Evolutionary conservation across 371 early-diverging fungal species (phyloP).

Genomic region (Mucor lusitanicus): DNA sequence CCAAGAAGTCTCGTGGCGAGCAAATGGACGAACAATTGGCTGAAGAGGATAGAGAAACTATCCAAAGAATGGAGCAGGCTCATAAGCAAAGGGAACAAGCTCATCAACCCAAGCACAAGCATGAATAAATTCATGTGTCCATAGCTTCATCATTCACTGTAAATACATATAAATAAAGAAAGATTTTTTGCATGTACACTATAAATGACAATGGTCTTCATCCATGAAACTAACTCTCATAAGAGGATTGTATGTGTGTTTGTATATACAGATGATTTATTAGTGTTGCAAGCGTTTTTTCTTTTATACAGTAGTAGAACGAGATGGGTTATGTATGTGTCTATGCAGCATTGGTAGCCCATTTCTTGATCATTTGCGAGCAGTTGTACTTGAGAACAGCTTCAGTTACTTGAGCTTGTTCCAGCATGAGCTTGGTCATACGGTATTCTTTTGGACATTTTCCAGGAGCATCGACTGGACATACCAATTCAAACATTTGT

Average conservation of each 20-base stretch:
- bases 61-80: slow-evolving; percentile 17
- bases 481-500: slow-evolving; percentile 68
- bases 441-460: slow-evolving; percentile 84
- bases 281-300: background rate
- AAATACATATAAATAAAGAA: background rate
- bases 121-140: background rate
- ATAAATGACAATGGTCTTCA: background rate
- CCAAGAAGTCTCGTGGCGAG: slow-evolving; percentile 15
- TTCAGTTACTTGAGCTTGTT: slow-evolving; percentile 70
- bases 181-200: background rate
- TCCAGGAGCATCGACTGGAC: slow-evolving; percentile 57
- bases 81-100: slow-evolving; percentile 13
- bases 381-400: slow-evolving; percentile 61
- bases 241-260: too few relatives aligned
- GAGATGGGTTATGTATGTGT: background rate
- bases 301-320: background rate
- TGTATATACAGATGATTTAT: background rate
- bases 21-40: slow-evolving; percentile 21
- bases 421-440: slow-evolving; percentile 79
- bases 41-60: slow-evolving; percentile 17
- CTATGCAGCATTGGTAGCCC: slow-evolving; percentile 35
- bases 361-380: slow-evolving; percentile 55
- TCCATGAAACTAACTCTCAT: too few relatives aligned
- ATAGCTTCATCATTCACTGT: background rate
- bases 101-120: slow-evolving; percentile 4